Evolutionary conservation across 352 stramenopile species (phyloP).

Genomic region (Phytophthora sansomeana): DNA sequence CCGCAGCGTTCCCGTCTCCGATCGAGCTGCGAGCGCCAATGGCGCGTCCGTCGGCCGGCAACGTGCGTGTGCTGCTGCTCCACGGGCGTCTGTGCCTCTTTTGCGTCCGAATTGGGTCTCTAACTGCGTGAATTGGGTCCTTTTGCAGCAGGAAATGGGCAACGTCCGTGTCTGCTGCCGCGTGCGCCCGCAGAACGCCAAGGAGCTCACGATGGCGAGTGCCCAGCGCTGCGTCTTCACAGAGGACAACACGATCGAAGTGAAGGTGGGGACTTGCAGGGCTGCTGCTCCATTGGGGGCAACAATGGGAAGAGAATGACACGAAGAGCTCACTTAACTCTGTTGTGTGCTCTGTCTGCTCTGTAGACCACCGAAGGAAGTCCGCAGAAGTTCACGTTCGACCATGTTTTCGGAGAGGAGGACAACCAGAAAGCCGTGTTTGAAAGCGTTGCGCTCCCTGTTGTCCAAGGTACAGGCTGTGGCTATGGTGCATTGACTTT

Average conservation of each 20-base stretch:
- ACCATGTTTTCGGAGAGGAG: slow-evolving; percentile 89
- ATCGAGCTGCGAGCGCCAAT: slow-evolving; percentile 29
- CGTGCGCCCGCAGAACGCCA: slow-evolving; percentile 83
- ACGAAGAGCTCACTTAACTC: slow-evolving; percentile 5
- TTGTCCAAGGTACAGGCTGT: slow-evolving; percentile 86
- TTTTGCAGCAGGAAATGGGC: slow-evolving; percentile 45
- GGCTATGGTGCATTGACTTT: too few species aligned
- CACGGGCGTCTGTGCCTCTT: too few species aligned
- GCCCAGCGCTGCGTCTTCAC: slow-evolving; percentile 66
- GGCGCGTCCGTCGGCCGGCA: slow-evolving; percentile 32
- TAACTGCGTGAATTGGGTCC: slow-evolving; percentile 4
- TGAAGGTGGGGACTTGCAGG: slow-evolving; percentile 53
- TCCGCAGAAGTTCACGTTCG: slow-evolving; percentile 90
- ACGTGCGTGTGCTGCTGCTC: slow-evolving; percentile 25
- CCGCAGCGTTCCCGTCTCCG: too few species aligned
- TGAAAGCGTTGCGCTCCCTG: slow-evolving; percentile 84
- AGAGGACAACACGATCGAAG: slow-evolving; percentile 64
- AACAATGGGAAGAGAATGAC: not conserved
- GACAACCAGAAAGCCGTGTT: slow-evolving; percentile 90
- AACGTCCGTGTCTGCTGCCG: slow-evolving; percentile 89
- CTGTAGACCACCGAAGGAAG: slow-evolving; percentile 64
- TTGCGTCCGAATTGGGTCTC: not conserved
- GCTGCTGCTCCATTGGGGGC: not conserved
- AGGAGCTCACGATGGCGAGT: slow-evolving; percentile 71
- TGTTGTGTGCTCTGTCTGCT: slow-evolving; percentile 1